These are phyloP conservation scores for Nannochloris sp. DNA, from an alignment of 139 green algal species.

Conservation along the genomic window DNA sequence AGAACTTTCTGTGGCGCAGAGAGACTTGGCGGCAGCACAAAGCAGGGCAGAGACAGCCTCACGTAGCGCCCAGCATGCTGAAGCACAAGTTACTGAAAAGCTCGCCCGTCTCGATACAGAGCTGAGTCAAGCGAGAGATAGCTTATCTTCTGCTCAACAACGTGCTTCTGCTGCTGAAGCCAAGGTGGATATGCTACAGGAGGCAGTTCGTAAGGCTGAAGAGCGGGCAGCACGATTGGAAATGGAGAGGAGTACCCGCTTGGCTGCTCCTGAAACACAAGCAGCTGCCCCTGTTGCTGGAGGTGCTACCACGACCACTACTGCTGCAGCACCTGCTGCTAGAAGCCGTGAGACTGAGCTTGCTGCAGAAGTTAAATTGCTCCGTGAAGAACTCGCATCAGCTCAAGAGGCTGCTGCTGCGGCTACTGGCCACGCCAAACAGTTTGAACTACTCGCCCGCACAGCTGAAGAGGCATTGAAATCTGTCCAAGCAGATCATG, in stretches of 20 bases:
- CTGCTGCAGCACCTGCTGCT: neutral
- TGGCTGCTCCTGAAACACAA: neutral
- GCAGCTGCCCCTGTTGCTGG: neutral
- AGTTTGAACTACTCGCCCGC: conserved; percentile 44
- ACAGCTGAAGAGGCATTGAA: conserved; percentile 43
- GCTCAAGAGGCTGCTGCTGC: conserved; percentile 48
- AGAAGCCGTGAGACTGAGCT: conserved; percentile 21
- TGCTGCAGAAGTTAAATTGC: conserved; percentile 27
- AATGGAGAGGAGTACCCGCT: conserved; percentile 23
- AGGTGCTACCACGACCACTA: neutral
- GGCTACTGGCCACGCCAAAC: conserved; percentile 37
- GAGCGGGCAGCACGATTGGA: conserved; percentile 36
- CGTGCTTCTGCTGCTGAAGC: conserved; percentile 28
- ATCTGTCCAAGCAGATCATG: conserved; percentile 28
- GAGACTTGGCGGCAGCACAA: conserved; percentile 22
- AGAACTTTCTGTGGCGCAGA: conserved; percentile 30
- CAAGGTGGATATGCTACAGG: conserved; percentile 40
- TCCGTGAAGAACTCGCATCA: conserved; percentile 37
- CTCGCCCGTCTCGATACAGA: conserved; percentile 19
- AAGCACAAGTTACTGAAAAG: conserved; percentile 6
- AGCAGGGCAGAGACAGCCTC: conserved; percentile 12
- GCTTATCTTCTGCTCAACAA: conserved; percentile 23
- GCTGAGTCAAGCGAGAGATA: conserved; percentile 21
- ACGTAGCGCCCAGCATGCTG: conserved; percentile 1
- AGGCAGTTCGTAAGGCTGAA: conserved; percentile 41